Evolutionary conservation across 139 green algal genomes (phyloP).

Genomic region (Chlamydomonas sphaeroides): DNA sequence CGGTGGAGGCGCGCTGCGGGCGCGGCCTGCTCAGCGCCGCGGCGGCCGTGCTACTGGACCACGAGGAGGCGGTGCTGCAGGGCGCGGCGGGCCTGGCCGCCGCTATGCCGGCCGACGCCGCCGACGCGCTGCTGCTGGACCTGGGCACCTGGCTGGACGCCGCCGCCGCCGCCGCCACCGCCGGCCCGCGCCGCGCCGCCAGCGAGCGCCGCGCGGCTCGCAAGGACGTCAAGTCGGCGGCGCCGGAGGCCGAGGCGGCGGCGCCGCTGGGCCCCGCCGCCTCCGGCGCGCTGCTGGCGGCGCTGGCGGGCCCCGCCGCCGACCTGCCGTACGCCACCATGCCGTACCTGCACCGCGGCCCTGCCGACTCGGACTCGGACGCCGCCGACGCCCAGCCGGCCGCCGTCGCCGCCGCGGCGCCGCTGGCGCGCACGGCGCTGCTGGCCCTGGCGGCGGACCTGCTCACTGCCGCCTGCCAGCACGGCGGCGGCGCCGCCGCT

Average conservation of each 20-base stretch:
- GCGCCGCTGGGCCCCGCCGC: not conserved
- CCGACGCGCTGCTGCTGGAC: conserved; percentile 19
- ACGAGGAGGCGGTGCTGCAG: not conserved
- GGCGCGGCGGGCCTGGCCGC: not conserved
- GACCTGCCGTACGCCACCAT: not conserved
- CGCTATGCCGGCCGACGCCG: not conserved
- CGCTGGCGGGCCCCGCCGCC: not conserved
- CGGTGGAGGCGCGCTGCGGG: not conserved
- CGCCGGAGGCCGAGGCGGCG: not conserved
- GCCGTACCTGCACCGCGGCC: too few species aligned
- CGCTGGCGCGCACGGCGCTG: not conserved
- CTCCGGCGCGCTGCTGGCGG: not conserved
- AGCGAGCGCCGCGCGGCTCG: too few species aligned
- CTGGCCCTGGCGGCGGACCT: not conserved
- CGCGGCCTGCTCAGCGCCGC: not conserved
- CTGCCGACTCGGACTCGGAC: too few species aligned
- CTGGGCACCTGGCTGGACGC: conserved; percentile 18
- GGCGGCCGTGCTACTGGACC: not conserved
- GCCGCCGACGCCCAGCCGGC: too few species aligned
- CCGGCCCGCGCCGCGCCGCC: too few species aligned
- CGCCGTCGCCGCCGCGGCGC: too few species aligned
- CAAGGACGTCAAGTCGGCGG: too few species aligned
- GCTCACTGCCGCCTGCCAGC: not conserved
- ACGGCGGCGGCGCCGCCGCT: not conserved
- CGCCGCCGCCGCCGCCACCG: not conserved